Base-by-base conservation (phyloP, 1,284 basidiomycete species). In the Ustilago lituana region DNA sequence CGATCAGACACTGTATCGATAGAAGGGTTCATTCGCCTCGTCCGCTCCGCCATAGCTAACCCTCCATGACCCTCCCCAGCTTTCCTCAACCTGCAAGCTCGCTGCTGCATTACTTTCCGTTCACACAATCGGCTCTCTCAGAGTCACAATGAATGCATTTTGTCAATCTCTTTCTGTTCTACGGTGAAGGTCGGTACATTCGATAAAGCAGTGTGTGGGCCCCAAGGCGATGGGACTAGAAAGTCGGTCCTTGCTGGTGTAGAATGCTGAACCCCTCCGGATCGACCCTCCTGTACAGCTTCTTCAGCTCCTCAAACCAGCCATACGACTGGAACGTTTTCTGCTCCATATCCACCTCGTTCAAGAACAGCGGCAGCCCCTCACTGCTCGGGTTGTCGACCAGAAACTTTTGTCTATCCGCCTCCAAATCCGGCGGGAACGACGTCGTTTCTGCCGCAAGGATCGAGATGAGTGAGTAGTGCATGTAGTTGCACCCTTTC, bases 281-380 rank as follows among this genome's bases (percentile, higher is more conserved):
- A 46, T 76, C 74, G 23, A 55, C 58, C 24, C 38, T 62, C 23
- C 15, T 23, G 22, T 73, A 75, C 9, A 36, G 19, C 31, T 22
- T 12, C 41, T 56, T 48, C 10, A 76, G 38, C 48, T 50, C 22
- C 1, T 49, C 29, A 26, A 49, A 74, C 51, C 56, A 55, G 1
- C 60, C 63, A 26, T 71, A 76, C 6, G 46, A 47, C 40, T 40
- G 24, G 22, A 76, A 54, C 10, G 59, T 49, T 17, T 46, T 40
- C 40, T 76, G 74, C 6, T 33, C 19, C 0, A 22, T 45, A 27
- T 61, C 63, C 2, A 71, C 63, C 36, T 76, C 74, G 40, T 76
- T 76, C 39, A 73, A 32, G 32, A 76, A 74, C 26, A 74, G 38
- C 3, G 73, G 73, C n/a, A 74, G 29, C 5, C 45, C 54, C n/a